Evolutionary conservation across 306 rosid species (phyloP).

Genomic region (Senna tora): DNA sequence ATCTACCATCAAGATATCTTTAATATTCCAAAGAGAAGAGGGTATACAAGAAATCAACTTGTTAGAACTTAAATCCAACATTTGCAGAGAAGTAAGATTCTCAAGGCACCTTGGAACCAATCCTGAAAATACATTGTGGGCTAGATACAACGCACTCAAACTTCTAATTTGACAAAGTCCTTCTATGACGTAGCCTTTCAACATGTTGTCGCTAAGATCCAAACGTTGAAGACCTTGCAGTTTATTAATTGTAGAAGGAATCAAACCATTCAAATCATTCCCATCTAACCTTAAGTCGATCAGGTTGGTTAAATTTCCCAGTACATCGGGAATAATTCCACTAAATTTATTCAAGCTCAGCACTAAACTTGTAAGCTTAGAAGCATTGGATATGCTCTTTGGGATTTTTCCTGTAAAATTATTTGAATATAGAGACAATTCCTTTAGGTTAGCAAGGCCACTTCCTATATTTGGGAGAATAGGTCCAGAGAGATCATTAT

Average conservation of each 20-base stretch:
- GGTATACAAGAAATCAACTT: background rate
- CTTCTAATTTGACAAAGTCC: background rate
- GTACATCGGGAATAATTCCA: background rate
- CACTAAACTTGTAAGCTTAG: background rate
- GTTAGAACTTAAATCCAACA: background rate
- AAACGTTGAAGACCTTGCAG: background rate
- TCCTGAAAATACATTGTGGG: background rate
- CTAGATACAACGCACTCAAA: background rate
- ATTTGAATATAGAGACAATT: fast-evolving
- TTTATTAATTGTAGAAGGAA: background rate
- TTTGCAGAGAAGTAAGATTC: background rate
- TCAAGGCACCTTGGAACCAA: background rate
- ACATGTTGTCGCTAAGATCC: background rate
- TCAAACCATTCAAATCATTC: background rate
- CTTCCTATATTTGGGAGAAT: background rate
- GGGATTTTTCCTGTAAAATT: background rate
- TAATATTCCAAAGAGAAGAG: background rate
- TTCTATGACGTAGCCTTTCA: background rate
- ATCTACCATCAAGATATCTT: background rate
- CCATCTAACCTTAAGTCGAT: background rate
- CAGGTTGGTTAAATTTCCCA: background rate
- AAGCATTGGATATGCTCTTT: background rate
- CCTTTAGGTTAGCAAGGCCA: background rate
- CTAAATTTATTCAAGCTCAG: background rate
- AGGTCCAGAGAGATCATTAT: background rate